phyloP scores from a whole-genome alignment of 208 protist species.

The Leptomonas pyrrhocoris region DNA sequence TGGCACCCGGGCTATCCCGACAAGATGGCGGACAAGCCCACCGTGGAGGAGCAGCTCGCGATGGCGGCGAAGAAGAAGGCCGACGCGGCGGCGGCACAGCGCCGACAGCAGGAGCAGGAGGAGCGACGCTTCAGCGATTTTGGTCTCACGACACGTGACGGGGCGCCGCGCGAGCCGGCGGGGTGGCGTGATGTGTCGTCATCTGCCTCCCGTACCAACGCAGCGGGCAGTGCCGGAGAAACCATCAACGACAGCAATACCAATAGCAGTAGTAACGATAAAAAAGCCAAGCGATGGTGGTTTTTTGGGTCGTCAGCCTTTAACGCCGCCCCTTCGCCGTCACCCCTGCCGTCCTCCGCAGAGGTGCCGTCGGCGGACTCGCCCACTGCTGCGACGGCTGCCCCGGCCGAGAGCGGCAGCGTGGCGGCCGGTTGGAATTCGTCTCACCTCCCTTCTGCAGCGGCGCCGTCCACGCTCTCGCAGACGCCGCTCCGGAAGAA shows the following conservation, averaged over 20 bases:
- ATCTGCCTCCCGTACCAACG: too few relatives aligned
- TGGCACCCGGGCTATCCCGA: slow-evolving; percentile 91
- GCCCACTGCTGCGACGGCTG: too few relatives aligned
- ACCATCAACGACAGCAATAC: background rate
- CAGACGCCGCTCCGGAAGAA: slow-evolving; percentile 20
- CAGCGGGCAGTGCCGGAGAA: background rate
- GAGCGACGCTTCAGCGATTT: slow-evolving; percentile 22
- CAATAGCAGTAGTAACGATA: background rate
- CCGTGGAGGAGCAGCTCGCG: slow-evolving; percentile 68
- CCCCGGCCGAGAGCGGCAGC: background rate
- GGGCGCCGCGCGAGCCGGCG: slow-evolving; percentile 6
- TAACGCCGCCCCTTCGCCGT: background rate
- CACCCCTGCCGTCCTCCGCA: too few relatives aligned
- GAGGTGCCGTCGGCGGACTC: background rate
- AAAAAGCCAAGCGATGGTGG: slow-evolving; percentile 15
- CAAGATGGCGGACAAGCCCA: slow-evolving; percentile 77
- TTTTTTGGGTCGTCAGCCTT: slow-evolving; percentile 32
- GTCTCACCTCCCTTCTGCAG: background rate
- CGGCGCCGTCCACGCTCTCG: slow-evolving; percentile 8
- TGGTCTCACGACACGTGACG: slow-evolving; percentile 14
- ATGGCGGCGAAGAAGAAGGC: slow-evolving; percentile 20
- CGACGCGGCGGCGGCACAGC: slow-evolving; percentile 16
- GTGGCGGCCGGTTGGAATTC: slow-evolving; percentile 3
- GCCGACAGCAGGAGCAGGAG: slow-evolving; percentile 13
- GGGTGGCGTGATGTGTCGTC: too few relatives aligned